Percentiles rank a stretch among this genome's conserved stretches.
Evolutionary conservation across 1,139 yeast genomes (phyloP).

Genomic region (Pichia sp.): DNA sequence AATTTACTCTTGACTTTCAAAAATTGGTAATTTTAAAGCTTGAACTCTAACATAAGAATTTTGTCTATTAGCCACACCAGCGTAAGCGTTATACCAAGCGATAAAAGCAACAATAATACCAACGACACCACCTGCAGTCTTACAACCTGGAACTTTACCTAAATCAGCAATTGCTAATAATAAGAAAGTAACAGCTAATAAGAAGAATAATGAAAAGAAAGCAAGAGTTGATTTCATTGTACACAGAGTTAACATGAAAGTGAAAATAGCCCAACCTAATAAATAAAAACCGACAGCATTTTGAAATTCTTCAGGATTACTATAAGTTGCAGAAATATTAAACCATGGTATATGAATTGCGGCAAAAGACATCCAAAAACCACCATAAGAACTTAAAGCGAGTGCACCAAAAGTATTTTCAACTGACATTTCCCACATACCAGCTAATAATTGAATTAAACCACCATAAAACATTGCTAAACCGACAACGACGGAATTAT

Average conservation of each 20-base stretch:
- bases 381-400: constrained; percentile 77
- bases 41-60: constrained; percentile 60
- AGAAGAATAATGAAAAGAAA: constrained; percentile 61
- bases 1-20: constrained; percentile 15
- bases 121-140: constrained; percentile 72
- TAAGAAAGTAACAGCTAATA: constrained; percentile 61
- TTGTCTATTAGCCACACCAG: constrained; percentile 75
- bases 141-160: constrained; percentile 34
- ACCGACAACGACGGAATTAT: constrained; percentile 58
- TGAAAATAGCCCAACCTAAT: constrained; percentile 76
- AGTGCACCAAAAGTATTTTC: constrained; percentile 92
- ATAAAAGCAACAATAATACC: constrained; percentile 74
- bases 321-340: constrained; percentile 53
- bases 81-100: constrained; percentile 88
- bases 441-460: constrained; percentile 65
- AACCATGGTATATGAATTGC: constrained; percentile 69
- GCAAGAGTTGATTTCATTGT: constrained; percentile 78
- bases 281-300: constrained; percentile 70
- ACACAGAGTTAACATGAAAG: constrained; percentile 57
- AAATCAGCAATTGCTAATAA: constrained; percentile 59
- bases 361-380: constrained; percentile 78
- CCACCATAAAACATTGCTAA: constrained; percentile 85
- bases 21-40: constrained; percentile 36
- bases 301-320: constrained; percentile 34
- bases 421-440: constrained; percentile 66